Evolutionary conservation across 306 rosid species (phyloP).

Genomic region (Albizia julibrissin): DNA sequence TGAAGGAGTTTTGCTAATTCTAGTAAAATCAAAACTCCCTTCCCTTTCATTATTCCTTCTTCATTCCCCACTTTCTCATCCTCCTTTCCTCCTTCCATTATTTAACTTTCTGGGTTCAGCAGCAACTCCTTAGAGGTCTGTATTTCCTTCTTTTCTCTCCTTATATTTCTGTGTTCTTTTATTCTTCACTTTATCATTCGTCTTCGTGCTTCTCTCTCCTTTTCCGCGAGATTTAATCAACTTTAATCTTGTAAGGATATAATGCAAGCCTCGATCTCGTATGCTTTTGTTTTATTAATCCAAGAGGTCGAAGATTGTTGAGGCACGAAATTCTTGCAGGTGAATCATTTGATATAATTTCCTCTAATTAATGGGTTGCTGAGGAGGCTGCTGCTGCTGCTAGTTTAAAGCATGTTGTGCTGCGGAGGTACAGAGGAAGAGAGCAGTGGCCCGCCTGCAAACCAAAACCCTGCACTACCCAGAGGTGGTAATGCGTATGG

Average conservation of each 20-base stretch:
- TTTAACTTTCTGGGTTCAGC: constrained; percentile 24
- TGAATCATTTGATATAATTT: constrained; percentile 25
- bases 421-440: constrained; percentile 89
- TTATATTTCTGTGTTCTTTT: not conserved
- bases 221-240: not conserved
- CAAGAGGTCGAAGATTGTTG: not conserved
- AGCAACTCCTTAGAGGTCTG: constrained; percentile 13
- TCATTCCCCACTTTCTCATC: not conserved
- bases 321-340: constrained; percentile 31
- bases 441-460: constrained; percentile 55
- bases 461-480: constrained; percentile 58
- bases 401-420: constrained; percentile 64
- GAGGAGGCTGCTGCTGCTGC: constrained; percentile 33
- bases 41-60: not conserved
- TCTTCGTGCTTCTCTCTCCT: not conserved
- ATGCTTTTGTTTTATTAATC: not conserved
- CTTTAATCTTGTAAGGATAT: not conserved
- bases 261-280: not conserved
- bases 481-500: constrained; percentile 67
- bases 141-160: not conserved
- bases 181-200: not conserved
- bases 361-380: constrained; percentile 35
- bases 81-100: not conserved
- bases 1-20: constrained; percentile 13
- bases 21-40: not conserved